Percentiles rank a stretch among this genome's conserved stretches.
phyloP scores from a whole-genome alignment of 2,329 filamentous ascomycete species.

The Colletotrichum lupini region DNA sequence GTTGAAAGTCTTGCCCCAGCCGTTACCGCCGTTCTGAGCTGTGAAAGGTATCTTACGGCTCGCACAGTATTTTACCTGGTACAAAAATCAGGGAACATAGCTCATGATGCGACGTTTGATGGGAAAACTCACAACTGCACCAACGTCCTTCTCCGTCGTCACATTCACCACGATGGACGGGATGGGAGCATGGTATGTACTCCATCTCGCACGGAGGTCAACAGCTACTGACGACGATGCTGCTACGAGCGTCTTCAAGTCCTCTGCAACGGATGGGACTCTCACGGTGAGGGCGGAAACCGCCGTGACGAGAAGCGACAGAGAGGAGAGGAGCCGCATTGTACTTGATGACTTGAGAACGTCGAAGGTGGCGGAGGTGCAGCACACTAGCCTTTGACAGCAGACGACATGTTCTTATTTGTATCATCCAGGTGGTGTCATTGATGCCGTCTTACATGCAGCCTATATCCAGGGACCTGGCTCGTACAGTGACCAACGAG shows the following conservation, averaged over 20 bases:
- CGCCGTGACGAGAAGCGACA: neutral
- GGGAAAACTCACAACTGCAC: neutral
- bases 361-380: neutral
- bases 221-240: neutral
- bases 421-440: neutral
- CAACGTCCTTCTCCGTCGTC: slow-evolving; percentile 14
- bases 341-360: no score
- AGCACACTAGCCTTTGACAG: neutral
- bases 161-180: slow-evolving; percentile 13
- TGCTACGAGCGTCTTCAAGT: slow-evolving; percentile 3
- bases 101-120: neutral
- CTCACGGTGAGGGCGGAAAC: neutral
- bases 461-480: neutral
- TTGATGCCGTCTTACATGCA: neutral
- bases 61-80: slow-evolving; percentile 28
- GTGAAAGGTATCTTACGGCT: slow-evolving; percentile 17
- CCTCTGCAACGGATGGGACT: neutral
- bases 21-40: slow-evolving; percentile 37
- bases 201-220: slow-evolving; percentile 17
- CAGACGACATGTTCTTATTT: neutral
- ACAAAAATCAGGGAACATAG: neutral
- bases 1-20: slow-evolving; percentile 34
- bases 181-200: slow-evolving; percentile 7
- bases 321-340: neutral
- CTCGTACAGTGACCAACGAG: neutral